Evolutionary conservation across 148 eudicot species (phyloP).

Genomic region (Vaccinium vitisidaea): DNA sequence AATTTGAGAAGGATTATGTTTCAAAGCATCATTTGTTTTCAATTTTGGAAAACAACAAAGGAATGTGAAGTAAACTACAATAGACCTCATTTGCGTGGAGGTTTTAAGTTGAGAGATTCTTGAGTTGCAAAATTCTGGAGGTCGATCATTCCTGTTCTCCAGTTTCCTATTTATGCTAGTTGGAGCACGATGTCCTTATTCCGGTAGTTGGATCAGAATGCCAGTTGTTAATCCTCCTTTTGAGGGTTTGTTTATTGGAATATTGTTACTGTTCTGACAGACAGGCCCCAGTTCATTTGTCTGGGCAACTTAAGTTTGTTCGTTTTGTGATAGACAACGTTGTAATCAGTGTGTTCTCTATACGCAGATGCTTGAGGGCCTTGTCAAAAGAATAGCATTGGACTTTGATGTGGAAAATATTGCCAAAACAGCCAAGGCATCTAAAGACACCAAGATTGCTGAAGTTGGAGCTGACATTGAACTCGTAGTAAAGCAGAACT

Average conservation of each 20-base stretch:
- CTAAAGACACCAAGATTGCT: conserved; percentile 69
- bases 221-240: background rate
- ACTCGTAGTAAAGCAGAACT: conserved; percentile 39
- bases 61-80: background rate
- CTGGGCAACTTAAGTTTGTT: background rate
- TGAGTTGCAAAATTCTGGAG: too few species aligned
- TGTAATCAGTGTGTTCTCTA: background rate
- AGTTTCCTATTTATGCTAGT: background rate
- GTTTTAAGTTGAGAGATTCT: background rate
- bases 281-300: background rate
- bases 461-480: conserved; percentile 93
- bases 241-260: background rate
- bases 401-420: conserved; percentile 79
- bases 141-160: background rate
- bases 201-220: background rate
- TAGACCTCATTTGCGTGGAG: background rate
- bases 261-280: background rate
- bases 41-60: background rate
- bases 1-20: background rate
- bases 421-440: conserved; percentile 69
- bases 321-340: background rate
- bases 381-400: conserved; percentile 68
- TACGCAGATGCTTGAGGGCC: conserved; percentile 84
- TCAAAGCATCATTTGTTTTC: background rate
- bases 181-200: background rate